phyloP scores from a whole-genome alignment of 2,329 filamentous ascomycete genomes.

The Xylariaceae sp. region DNA sequence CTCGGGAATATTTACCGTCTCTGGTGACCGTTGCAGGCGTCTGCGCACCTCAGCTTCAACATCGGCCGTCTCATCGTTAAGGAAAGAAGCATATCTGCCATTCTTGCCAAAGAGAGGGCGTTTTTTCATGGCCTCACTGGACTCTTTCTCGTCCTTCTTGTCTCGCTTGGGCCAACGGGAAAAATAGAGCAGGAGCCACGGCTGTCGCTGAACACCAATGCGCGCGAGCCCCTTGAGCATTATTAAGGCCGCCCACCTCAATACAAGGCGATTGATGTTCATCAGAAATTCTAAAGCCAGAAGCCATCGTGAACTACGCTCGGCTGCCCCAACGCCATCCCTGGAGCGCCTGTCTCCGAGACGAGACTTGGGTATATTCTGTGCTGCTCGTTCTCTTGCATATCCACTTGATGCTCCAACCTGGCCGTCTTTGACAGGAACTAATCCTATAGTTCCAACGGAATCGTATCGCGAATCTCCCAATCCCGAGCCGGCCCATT shows the following conservation, averaged over 20 bases:
- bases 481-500: conserved; percentile 55
- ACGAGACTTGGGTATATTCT: conserved; percentile 57
- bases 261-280: conserved; percentile 71
- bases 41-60: conserved; percentile 80
- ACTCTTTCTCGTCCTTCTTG: conserved; percentile 35
- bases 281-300: conserved; percentile 77
- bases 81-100: conserved; percentile 60
- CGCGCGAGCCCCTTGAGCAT: conserved; percentile 59
- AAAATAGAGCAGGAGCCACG: conserved; percentile 66
- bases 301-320: conserved; percentile 79
- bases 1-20: conserved; percentile 57
- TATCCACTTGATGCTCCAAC: conserved; percentile 62
- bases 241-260: conserved; percentile 63
- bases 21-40: conserved; percentile 52
- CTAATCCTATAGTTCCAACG: conserved; percentile 59
- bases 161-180: conserved; percentile 49
- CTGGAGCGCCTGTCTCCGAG: conserved; percentile 52
- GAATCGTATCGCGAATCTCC: conserved; percentile 57
- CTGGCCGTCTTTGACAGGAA: conserved; percentile 58
- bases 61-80: conserved; percentile 71
- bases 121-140: conserved; percentile 22
- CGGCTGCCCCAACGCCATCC: conserved; percentile 78
- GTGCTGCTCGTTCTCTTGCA: conserved; percentile 71
- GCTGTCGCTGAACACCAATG: conserved; percentile 66
- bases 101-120: conserved; percentile 54